Conservation (phyloP, 345 rosid genomes). For the Carallia brachiata region DNA sequence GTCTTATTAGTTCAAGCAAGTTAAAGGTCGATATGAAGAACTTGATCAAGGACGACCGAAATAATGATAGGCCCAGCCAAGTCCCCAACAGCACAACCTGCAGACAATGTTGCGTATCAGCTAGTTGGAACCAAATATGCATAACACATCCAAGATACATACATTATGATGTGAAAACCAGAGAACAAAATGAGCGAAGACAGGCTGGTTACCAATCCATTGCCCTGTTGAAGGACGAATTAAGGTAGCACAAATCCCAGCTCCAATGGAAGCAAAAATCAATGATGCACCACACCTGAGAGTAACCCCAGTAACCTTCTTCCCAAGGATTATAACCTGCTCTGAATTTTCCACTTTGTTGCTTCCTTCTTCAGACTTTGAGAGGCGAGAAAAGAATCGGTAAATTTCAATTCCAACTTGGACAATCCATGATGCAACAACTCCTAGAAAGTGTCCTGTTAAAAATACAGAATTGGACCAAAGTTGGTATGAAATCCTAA, state of each 20-base stretch:
- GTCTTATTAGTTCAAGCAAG: not conserved
- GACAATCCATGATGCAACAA: conserved; percentile 83
- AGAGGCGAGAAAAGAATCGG: conserved; percentile 41
- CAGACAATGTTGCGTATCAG: conserved; percentile 3
- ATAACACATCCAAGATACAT: not conserved
- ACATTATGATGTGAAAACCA: not conserved
- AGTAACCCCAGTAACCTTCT: conserved; percentile 63
- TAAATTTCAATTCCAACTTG: conserved; percentile 84
- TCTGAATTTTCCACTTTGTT: conserved; percentile 33
- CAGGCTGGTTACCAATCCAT: conserved; percentile 74
- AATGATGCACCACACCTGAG: conserved; percentile 73
- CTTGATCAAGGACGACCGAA: conserved; percentile 63
- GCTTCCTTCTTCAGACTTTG: conserved; percentile 42
- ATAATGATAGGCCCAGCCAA: conserved; percentile 74
- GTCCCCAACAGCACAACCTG: conserved; percentile 87
- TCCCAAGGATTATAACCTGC: conserved; percentile 63
- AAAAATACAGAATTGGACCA: not conserved
- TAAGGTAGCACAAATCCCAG: conserved; percentile 72
- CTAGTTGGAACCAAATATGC: not conserved
- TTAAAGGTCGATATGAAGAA: conserved; percentile 47
- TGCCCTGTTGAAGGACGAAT: conserved; percentile 83
- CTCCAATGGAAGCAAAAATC: conserved; percentile 88
- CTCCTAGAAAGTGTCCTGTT: conserved; percentile 79
- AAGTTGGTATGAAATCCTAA: not conserved
- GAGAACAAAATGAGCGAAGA: not conserved